Conservation (phyloP, 768 basidiomycete genomes). For the Mycena sanguinolenta region DNA sequence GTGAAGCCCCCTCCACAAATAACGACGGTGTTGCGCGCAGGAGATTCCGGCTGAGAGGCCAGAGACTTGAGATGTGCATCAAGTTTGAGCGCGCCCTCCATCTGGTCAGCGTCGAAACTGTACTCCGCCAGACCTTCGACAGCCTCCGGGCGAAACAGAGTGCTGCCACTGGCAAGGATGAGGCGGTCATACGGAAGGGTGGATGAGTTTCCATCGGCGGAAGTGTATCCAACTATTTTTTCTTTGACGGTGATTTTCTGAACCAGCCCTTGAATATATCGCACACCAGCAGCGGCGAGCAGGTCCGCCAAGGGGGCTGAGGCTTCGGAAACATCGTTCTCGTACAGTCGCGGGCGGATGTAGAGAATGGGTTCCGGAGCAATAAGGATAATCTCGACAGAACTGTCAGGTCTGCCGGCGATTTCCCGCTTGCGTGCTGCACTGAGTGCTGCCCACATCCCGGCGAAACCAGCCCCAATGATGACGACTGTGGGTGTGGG, state of each 20-base stretch:
- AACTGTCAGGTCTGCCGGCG: constrained; percentile 17
- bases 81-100: constrained; percentile 33
- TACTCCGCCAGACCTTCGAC: constrained; percentile 36
- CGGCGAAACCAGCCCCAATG: constrained; percentile 40
- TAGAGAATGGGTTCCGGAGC: constrained; percentile 41
- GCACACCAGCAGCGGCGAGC: constrained; percentile 29
- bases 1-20: constrained; percentile 41
- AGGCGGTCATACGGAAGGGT: constrained; percentile 36
- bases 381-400: constrained; percentile 36
- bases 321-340: constrained; percentile 34
- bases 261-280: constrained; percentile 35
- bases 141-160: constrained; percentile 32
- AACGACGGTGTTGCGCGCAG: constrained; percentile 40
- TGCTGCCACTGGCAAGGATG: constrained; percentile 40
- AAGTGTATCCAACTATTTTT: constrained; percentile 30
- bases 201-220: constrained; percentile 14
- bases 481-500: constrained; percentile 28
- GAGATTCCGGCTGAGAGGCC: constrained; percentile 25
- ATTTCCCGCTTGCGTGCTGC: constrained; percentile 34
- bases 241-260: constrained; percentile 24
- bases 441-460: constrained; percentile 40
- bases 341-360: constrained; percentile 41
- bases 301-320: constrained; percentile 30
- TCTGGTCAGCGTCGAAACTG: constrained; percentile 36
- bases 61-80: constrained; percentile 38